Evolutionary conservation across 768 basidiomycete genomes (phyloP), one percentile per base, ranked within the genome.

Genomic region (Wakefieldia striispora): DNA sequence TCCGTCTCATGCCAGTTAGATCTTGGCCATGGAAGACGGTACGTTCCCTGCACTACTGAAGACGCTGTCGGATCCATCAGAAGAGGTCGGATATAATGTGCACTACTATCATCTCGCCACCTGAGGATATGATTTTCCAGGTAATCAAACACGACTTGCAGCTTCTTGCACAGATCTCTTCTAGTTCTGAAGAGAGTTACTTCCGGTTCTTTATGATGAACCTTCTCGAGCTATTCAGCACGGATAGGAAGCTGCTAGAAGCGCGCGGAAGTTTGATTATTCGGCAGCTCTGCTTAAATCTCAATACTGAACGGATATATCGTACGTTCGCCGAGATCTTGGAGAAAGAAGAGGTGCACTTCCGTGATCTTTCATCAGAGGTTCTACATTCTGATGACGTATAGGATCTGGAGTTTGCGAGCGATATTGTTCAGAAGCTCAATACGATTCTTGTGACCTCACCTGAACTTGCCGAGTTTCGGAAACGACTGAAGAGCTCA

Each of bases 101-200:
- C 1, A 35, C 48, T 13, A 27, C 21, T 44, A 24, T 51, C 36
- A 31, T 50, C 6, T 3, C 14, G 4, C 10, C 9, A 21, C 40
- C 46, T 55, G 26, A 56, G n/a, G 27, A 9, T 16, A 17, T 33
- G 29, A 38, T 20, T 45, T 54, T 45, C 11, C 54, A 90, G 88
- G 92, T 99, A 29, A 93, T 99, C 67, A 98, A 95, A 67, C 86
- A 95, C 57, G 95, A 99, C 63, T 69, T 99, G 45, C 95, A 95
- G 59, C 82, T 99, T 13, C 78, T 99, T 11, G 95, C 97, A 0
- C 97, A 98, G 60, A 99, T 99, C 47, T 97, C 94, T 0, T 94
- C 93, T 1, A 88, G 83, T 55, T 95, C 95, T 5, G 94, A 95
- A 60, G 95, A 98, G 64, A 83, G 83, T 39, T 97, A 97, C 70